Evolutionary conservation across 2,329 filamentous ascomycete species (phyloP).

Genomic region (Pyricularia pennisetigena): DNA sequence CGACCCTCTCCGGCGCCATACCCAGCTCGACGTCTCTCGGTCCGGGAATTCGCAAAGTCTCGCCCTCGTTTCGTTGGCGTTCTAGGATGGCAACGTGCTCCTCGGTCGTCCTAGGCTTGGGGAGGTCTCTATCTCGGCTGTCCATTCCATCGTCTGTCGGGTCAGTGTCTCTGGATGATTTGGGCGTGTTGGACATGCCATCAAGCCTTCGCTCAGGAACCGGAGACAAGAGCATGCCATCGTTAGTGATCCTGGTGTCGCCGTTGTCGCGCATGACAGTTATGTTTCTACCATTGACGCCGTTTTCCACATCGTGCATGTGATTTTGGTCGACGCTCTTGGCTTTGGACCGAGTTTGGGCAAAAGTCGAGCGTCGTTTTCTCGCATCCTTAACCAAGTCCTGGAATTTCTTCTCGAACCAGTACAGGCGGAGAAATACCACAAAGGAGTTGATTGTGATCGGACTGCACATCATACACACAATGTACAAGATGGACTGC

Average conservation of each 20-base stretch:
- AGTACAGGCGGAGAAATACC: conserved; percentile 88
- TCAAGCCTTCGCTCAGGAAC: conserved; percentile 9
- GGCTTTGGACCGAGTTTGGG: conserved; percentile 47
- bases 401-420: conserved; percentile 96
- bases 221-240: conserved; percentile 41
- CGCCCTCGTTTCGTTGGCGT: conserved; percentile 65
- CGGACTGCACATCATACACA: conserved; percentile 67
- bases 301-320: conserved; percentile 41
- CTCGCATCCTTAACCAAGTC: conserved; percentile 67
- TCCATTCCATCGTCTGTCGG: not conserved
- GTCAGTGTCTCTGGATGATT: conserved; percentile 12
- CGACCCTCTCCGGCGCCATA: conserved; percentile 51
- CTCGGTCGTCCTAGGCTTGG: conserved; percentile 50
- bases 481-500: conserved; percentile 62
- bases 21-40: conserved; percentile 85
- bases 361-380: conserved; percentile 52
- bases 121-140: conserved; percentile 27
- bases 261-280: conserved; percentile 52
- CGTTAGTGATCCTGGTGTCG: conserved; percentile 48
- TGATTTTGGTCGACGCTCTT: conserved; percentile 22
- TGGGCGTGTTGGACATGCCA: conserved; percentile 12
- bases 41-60: conserved; percentile 79
- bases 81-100: conserved; percentile 85
- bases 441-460: conserved; percentile 79
- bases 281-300: conserved; percentile 57